Evolutionary conservation across 2,329 filamentous ascomycete genomes (phyloP).

Genomic region (Aureobasidium sp.): DNA sequence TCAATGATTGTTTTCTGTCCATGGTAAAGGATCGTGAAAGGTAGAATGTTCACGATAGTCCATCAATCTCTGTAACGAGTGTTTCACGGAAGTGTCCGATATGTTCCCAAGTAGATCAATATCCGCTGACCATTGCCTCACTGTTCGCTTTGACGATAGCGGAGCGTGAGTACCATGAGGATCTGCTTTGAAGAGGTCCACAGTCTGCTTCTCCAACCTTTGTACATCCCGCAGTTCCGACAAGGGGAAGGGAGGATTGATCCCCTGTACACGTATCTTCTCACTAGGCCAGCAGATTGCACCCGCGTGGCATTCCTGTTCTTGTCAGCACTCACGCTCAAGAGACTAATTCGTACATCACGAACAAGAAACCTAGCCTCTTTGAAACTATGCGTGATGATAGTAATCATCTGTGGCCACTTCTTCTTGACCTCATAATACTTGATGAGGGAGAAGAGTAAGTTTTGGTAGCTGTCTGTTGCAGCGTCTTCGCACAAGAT

Average conservation of each 20-base stretch:
- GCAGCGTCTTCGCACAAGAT: constrained; percentile 62
- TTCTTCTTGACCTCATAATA: constrained; percentile 35
- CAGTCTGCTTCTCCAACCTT: not conserved
- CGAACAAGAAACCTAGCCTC: constrained; percentile 33
- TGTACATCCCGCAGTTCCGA: constrained; percentile 1
- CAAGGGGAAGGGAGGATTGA: constrained; percentile 37
- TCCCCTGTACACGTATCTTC: constrained; percentile 36
- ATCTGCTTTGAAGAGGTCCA: not conserved
- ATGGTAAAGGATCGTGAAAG: not conserved
- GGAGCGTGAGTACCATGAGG: constrained; percentile 1
- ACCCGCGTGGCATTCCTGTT: constrained; percentile 28
- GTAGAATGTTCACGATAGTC: not conserved
- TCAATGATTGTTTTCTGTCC: not conserved
- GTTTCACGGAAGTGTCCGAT: not conserved
- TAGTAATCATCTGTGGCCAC: constrained; percentile 36
- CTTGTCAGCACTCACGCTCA: not conserved
- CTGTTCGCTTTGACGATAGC: not conserved
- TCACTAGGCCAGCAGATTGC: constrained; percentile 39
- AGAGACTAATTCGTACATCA: not conserved
- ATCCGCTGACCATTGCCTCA: not conserved
- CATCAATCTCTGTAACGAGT: not conserved
- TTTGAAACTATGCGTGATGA: constrained; percentile 45
- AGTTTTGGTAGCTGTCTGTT: constrained; percentile 79
- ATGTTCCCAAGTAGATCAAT: not conserved
- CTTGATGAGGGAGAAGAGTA: constrained; percentile 66